phyloP scores from a whole-genome alignment of 179 eudicot species.

The Patellifolia procumbens region DNA sequence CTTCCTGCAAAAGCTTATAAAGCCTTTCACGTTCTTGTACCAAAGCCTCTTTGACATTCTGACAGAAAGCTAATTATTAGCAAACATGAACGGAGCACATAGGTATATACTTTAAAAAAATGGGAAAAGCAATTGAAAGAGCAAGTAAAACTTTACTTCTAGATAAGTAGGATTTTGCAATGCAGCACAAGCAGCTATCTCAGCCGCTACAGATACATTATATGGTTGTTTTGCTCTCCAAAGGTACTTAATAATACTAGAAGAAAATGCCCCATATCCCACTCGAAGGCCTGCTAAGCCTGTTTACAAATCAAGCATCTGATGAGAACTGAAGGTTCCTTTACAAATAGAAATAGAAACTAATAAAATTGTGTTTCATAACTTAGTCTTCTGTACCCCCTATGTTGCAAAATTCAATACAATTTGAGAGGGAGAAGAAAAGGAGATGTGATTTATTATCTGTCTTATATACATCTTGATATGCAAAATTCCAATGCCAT shows the following conservation, averaged over 20 bases:
- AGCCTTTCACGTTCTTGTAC: slow-evolving; percentile 86
- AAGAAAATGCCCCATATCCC: slow-evolving; percentile 95
- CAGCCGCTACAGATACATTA: slow-evolving; percentile 98
- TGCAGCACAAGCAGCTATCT: slow-evolving; percentile 96
- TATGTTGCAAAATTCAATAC: background rate
- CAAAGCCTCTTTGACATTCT: slow-evolving; percentile 87
- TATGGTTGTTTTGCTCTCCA: slow-evolving; percentile 99
- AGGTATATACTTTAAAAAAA: background rate
- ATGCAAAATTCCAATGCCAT: background rate
- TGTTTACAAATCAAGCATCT: slow-evolving; percentile 31
- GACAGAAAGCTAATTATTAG: slow-evolving; percentile 21
- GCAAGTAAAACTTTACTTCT: slow-evolving; percentile 47
- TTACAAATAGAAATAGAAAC: background rate
- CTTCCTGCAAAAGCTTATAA: slow-evolving; percentile 68
- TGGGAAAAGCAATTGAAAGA: background rate
- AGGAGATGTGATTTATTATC: no score
- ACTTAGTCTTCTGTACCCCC: background rate
- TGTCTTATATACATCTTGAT: background rate
- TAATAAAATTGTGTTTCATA: background rate
- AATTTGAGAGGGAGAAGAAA: no score
- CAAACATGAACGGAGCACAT: background rate
- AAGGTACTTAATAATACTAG: slow-evolving; percentile 78
- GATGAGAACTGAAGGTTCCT: slow-evolving; percentile 10
- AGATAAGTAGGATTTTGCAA: slow-evolving; percentile 72
- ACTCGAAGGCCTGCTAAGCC: slow-evolving; percentile 89